Evolutionary conservation across 2,329 filamentous ascomycete species (phyloP).

Genomic region (Venturia aucupariae): DNA sequence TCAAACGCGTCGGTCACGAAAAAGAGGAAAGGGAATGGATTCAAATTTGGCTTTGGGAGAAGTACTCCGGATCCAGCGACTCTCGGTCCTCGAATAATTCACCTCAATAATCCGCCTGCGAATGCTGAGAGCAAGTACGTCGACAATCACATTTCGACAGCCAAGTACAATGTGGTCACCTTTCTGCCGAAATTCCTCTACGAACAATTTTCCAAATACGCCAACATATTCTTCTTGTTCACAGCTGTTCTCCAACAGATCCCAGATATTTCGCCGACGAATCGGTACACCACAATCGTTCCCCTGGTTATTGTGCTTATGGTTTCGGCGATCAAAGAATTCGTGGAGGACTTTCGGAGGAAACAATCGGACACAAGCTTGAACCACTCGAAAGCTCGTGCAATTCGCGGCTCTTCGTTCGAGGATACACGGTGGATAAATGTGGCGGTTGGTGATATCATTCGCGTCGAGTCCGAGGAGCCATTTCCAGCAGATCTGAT

Average conservation of each 20-base stretch:
- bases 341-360: slow-evolving; percentile 86
- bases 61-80: slow-evolving; percentile 82
- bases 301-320: slow-evolving; percentile 82
- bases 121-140: slow-evolving; percentile 84
- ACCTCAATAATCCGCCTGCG: slow-evolving; percentile 91
- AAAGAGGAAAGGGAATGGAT: slow-evolving; percentile 52
- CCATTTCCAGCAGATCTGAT: slow-evolving; percentile 92
- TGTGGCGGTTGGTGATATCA: slow-evolving; percentile 82
- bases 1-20: slow-evolving; percentile 30
- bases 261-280: slow-evolving; percentile 87
- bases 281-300: slow-evolving; percentile 90
- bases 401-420: slow-evolving; percentile 76
- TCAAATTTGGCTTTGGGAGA: slow-evolving; percentile 87
- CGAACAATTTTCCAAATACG: slow-evolving; percentile 98
- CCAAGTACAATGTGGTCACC: slow-evolving; percentile 90
- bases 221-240: slow-evolving; percentile 98
- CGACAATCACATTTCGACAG: slow-evolving; percentile 94
- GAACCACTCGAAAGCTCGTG: slow-evolving; percentile 77
- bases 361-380: slow-evolving; percentile 77
- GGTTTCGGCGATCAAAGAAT: slow-evolving; percentile 92
- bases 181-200: slow-evolving; percentile 96
- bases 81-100: slow-evolving; percentile 82
- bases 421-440: slow-evolving; percentile 88
- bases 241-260: slow-evolving; percentile 93
- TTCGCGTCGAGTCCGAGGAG: slow-evolving; percentile 88